Evolutionary conservation across 202 grass and related monocot species (phyloP).

Genomic region (Panicum virgatum): DNA sequence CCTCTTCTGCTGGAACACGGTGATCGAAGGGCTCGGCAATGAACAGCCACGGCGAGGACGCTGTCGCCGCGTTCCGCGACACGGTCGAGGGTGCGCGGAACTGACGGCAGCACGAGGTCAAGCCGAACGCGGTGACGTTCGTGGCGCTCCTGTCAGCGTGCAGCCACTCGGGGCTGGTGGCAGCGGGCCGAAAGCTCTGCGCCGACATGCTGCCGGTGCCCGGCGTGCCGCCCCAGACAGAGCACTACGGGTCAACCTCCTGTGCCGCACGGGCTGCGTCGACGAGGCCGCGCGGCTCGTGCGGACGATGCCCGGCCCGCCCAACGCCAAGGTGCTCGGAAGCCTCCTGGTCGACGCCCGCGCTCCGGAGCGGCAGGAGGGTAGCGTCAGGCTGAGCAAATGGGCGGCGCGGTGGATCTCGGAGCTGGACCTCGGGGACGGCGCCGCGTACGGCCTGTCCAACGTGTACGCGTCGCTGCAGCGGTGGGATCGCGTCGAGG

Average conservation of each 20-base stretch:
- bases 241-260: slow-evolving; percentile 65
- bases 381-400: slow-evolving; percentile 33
- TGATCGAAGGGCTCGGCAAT: slow-evolving; percentile 57
- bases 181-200: slow-evolving; percentile 46
- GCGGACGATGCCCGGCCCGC: slow-evolving; percentile 40
- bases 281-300: slow-evolving; percentile 48
- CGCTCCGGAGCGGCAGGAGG: background rate
- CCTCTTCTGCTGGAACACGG: slow-evolving; percentile 68
- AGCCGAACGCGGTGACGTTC: slow-evolving; percentile 54
- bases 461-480: slow-evolving; percentile 58
- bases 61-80: slow-evolving; percentile 37
- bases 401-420: slow-evolving; percentile 40
- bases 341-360: slow-evolving; percentile 55
- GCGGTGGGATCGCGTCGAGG: slow-evolving; percentile 53
- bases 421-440: slow-evolving; percentile 52
- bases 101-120: background rate
- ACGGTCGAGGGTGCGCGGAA: slow-evolving; percentile 23
- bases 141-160: slow-evolving; percentile 59
- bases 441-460: slow-evolving; percentile 44
- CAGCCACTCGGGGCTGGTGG: slow-evolving; percentile 56
- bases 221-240: slow-evolving; percentile 27
- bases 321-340: slow-evolving; percentile 55
- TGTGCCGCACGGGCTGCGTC: slow-evolving; percentile 38
- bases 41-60: slow-evolving; percentile 49
- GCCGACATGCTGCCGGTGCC: slow-evolving; percentile 40